A percentile compares a stretch with the other conserved stretches of the same genome.
phyloP scores from a whole-genome alignment of 2,329 filamentous ascomycete genomes.

The Chrysoporthe cubensis region DNA sequence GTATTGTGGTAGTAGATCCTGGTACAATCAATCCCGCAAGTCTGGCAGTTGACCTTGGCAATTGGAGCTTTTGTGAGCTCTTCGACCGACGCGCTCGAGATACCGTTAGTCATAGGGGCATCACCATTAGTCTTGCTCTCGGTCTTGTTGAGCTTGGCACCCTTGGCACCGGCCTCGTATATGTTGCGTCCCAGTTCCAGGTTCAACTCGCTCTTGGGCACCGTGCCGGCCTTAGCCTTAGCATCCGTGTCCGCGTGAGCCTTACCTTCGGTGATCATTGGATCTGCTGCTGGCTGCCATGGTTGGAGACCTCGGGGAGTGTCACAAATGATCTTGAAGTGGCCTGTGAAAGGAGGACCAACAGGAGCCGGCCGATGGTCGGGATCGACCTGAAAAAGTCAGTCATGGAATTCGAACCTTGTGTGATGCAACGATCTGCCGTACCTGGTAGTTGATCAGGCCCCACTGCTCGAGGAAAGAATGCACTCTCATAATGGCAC shows the following conservation, averaged over 20 bases:
- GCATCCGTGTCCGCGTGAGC: constrained; percentile 71
- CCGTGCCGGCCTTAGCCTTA: constrained; percentile 67
- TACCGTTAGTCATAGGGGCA: constrained; percentile 67
- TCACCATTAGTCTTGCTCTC: constrained; percentile 80
- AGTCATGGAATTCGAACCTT: background rate
- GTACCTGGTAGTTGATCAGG: constrained; percentile 96
- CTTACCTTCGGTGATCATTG: constrained; percentile 65
- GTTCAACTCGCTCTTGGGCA: constrained; percentile 80
- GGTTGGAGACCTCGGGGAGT: constrained; percentile 93
- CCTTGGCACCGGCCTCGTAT: constrained; percentile 89
- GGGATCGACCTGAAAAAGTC: constrained; percentile 75
- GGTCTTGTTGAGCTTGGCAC: constrained; percentile 67
- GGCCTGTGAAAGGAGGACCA: constrained; percentile 93
- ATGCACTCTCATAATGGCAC: constrained; percentile 98
- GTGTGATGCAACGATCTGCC: background rate
- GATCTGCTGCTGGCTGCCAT: constrained; percentile 87
- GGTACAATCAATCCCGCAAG: constrained; percentile 88
- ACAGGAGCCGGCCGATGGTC: constrained; percentile 94
- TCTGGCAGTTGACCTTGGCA: constrained; percentile 79
- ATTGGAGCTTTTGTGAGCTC: constrained; percentile 68
- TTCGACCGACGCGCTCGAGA: constrained; percentile 53
- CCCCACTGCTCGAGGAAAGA: constrained; percentile 99
- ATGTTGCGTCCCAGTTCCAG: constrained; percentile 94
- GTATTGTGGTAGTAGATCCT: constrained; percentile 64
- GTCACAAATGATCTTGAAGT: constrained; percentile 95